Percentiles rank a stretch among this genome's conserved stretches.
Conservation (phyloP, 495 filamentous ascomycete species). For the Astrocystis sublimbata region DNA sequence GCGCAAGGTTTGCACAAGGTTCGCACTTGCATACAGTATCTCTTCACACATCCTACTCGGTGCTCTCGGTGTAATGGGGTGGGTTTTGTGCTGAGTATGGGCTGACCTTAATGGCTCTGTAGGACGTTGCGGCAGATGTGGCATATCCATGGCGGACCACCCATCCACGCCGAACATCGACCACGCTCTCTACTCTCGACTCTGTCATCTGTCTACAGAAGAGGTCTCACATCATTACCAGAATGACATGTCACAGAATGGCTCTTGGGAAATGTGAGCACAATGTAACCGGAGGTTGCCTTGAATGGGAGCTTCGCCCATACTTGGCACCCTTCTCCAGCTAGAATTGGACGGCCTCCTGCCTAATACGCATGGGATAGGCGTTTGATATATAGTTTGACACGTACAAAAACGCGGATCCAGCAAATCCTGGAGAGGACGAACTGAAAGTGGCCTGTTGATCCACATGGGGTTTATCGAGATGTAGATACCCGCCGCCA, state of each 20-base stretch:
- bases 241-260: conserved; percentile 8
- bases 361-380: conserved; percentile 1
- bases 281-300: not conserved
- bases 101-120: not conserved
- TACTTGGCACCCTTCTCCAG: conserved; percentile 8
- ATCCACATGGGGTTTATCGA: not conserved
- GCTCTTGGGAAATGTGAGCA: not conserved
- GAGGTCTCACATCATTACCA: not conserved
- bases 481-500: not conserved
- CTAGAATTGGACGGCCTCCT: not conserved
- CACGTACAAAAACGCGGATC: not conserved
- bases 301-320: not conserved
- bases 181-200: not conserved
- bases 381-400: not conserved
- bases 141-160: conserved; percentile 6
- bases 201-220: not conserved
- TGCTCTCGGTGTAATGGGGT: conserved; percentile 9
- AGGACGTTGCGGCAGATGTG: conserved; percentile 6
- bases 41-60: not conserved
- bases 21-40: conserved; percentile 11
- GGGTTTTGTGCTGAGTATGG: not conserved
- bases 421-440: not conserved
- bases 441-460: not conserved
- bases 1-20: conserved; percentile 2
- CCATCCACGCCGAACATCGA: not conserved